phyloP scores from a whole-genome alignment of 352 stramenopile genomes.

The Phytophthora boehmeriae region DNA sequence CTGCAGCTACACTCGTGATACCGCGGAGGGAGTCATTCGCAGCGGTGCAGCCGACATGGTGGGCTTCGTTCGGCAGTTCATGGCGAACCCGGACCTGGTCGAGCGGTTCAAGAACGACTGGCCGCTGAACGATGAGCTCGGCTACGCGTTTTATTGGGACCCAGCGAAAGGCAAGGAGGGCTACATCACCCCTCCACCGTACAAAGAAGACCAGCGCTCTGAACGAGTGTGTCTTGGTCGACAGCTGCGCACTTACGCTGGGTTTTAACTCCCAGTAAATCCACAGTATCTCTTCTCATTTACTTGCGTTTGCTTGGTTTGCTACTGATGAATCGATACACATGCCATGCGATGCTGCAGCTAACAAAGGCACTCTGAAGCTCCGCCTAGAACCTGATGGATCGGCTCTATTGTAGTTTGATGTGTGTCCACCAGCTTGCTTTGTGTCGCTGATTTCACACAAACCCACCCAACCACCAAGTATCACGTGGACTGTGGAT shows the following conservation, averaged over 20 bases:
- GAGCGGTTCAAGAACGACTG: slow-evolving; percentile 24
- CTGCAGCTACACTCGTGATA: slow-evolving; percentile 30
- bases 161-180: slow-evolving; percentile 25
- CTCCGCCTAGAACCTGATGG: background rate
- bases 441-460: background rate
- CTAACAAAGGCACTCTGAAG: background rate
- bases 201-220: slow-evolving; percentile 9
- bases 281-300: too few species aligned
- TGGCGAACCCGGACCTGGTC: slow-evolving; percentile 33
- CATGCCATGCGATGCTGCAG: background rate
- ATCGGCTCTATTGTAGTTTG: background rate
- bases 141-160: slow-evolving; percentile 37
- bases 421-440: background rate
- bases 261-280: too few species aligned
- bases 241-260: too few species aligned
- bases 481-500: background rate
- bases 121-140: slow-evolving; percentile 24
- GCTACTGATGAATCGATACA: too few species aligned
- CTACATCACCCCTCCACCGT: slow-evolving; percentile 24
- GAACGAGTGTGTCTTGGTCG: background rate
- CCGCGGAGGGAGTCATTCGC: slow-evolving; percentile 22
- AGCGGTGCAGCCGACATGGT: slow-evolving; percentile 31
- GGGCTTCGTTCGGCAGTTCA: slow-evolving; percentile 29
- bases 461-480: background rate
- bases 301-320: too few species aligned